These are phyloP conservation scores for Bonia amplexicaulis DNA, from an alignment of 176 grass and related monocot species.

Conservation along the genomic window DNA sequence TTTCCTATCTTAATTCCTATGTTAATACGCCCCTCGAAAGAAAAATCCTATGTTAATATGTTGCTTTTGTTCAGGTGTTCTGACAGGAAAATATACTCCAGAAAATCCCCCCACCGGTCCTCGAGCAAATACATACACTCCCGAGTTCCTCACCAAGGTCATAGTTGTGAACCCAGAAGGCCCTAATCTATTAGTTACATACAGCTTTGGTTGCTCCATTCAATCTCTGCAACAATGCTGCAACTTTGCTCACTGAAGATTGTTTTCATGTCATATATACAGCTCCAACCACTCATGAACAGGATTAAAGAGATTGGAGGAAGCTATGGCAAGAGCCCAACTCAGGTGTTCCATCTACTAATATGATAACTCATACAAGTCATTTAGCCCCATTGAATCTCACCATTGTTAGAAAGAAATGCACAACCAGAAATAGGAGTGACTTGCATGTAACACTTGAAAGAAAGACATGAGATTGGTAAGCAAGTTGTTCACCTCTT, in stretches of 20 bases:
- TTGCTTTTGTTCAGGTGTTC: slow-evolving; percentile 28
- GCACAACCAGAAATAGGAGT: no score
- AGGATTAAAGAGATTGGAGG: slow-evolving; percentile 79
- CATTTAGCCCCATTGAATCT: no score
- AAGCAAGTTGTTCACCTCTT: no score
- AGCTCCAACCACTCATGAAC: slow-evolving; percentile 86
- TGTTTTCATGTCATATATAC: slow-evolving; percentile 2
- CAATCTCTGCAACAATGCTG: not conserved
- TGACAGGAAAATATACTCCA: slow-evolving; percentile 45
- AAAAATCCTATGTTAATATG: not conserved
- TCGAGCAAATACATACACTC: slow-evolving; percentile 44
- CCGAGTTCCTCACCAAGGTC: slow-evolving; percentile 40
- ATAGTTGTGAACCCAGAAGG: not conserved
- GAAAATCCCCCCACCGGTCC: slow-evolving; percentile 38
- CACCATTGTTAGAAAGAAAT: no score
- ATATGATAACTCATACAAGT: no score
- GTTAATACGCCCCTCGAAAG: not conserved
- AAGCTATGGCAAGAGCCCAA: slow-evolving; percentile 69
- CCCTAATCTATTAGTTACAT: not conserved
- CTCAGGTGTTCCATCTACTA: slow-evolving; percentile 47
- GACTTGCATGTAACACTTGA: no score
- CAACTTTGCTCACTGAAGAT: not conserved
- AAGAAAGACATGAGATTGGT: no score
- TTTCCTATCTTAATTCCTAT: not conserved
- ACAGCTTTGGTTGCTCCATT: not conserved